Evolutionary conservation across 768 basidiomycete genomes (phyloP).

Genomic region (Naematelia aurantialba): DNA sequence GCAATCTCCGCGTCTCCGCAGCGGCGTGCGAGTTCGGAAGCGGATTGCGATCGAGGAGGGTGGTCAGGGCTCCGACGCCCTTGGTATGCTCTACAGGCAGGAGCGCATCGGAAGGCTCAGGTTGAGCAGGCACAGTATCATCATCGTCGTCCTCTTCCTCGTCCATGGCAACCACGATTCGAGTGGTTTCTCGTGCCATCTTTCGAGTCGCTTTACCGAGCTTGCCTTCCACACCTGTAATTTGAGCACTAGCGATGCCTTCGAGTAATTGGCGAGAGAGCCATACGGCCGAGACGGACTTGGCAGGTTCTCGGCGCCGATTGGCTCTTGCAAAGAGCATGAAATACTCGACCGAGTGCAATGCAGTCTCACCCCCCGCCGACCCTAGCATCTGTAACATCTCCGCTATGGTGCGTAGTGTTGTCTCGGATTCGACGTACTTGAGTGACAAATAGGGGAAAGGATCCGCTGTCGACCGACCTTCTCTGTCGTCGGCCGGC

Average conservation of each 20-base stretch:
- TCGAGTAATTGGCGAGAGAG: constrained; percentile 72
- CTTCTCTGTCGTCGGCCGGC: neutral
- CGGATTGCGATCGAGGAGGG: constrained; percentile 50
- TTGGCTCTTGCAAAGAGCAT: constrained; percentile 60
- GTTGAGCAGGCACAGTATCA: constrained; percentile 41
- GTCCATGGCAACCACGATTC: constrained; percentile 69
- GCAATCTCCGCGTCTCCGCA: constrained; percentile 34
- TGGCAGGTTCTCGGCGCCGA: constrained; percentile 56
- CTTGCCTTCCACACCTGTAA: constrained; percentile 26
- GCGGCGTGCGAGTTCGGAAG: constrained; percentile 39
- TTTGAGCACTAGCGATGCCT: constrained; percentile 57
- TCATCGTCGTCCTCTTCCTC: constrained; percentile 52
- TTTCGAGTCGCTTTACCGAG: constrained; percentile 60
- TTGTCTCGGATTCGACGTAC: constrained; percentile 31
- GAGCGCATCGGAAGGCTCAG: constrained; percentile 44
- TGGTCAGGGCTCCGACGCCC: constrained; percentile 64
- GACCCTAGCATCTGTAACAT: constrained; percentile 73
- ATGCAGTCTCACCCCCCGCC: constrained; percentile 64
- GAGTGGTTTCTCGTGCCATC: constrained; percentile 62
- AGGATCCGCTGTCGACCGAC: neutral
- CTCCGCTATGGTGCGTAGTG: constrained; percentile 57
- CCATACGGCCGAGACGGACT: constrained; percentile 64
- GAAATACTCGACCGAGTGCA: constrained; percentile 76
- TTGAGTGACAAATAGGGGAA: constrained; percentile 43
- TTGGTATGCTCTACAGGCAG: constrained; percentile 61